Conservation (phyloP, 2,329 filamentous ascomycete genomes). For the Ilyonectria robusta region DNA sequence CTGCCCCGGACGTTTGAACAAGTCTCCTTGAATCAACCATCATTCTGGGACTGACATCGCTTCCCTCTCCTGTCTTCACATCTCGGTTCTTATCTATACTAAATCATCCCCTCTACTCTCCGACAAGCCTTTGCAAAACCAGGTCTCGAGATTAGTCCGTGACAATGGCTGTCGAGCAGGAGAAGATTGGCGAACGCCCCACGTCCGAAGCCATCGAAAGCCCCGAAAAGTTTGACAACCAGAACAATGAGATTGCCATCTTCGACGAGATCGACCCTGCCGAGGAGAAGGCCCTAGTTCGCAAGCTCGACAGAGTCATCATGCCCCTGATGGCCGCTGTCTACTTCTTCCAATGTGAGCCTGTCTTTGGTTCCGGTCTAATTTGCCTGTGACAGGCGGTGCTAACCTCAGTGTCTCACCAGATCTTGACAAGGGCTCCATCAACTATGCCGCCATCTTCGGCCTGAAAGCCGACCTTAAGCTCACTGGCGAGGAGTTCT, state of each 20-base stretch:
- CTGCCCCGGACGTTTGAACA: neutral
- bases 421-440: slow-evolving; percentile 40
- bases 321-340: slow-evolving; percentile 40
- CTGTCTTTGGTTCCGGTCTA: no score
- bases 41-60: neutral
- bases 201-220: slow-evolving; percentile 13
- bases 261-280: slow-evolving; percentile 35
- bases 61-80: neutral
- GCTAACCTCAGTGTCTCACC: neutral
- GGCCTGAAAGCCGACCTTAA: slow-evolving; percentile 34
- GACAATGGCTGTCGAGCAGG: slow-evolving; percentile 24
- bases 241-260: slow-evolving; percentile 32
- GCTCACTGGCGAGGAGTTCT: slow-evolving; percentile 30
- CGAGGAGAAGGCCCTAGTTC: slow-evolving; percentile 35
- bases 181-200: neutral
- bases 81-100: neutral
- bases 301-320: slow-evolving; percentile 35
- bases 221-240: slow-evolving; percentile 17
- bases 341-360: slow-evolving; percentile 39
- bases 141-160: neutral
- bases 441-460: slow-evolving; percentile 38
- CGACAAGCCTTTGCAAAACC: neutral
- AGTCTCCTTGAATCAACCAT: neutral
- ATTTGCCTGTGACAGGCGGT: neutral
- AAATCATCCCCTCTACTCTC: neutral